phyloP scores from a whole-genome alignment of 2,329 filamentous ascomycete species.

The Alternaria burnsii region DNA sequence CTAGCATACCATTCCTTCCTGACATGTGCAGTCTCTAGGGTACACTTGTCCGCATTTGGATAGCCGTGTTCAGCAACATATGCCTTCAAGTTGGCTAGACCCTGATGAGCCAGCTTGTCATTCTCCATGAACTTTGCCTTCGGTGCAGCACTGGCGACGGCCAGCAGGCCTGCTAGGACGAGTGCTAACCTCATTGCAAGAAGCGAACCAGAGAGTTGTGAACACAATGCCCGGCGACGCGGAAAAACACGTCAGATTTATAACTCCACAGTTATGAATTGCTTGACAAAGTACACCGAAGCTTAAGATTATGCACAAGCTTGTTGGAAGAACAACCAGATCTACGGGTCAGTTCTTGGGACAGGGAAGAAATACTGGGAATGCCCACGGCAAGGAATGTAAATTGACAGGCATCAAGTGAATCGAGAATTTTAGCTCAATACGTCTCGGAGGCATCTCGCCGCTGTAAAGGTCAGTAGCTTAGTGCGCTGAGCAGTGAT shows the following conservation, averaged over 20 bases:
- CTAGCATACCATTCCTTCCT: constrained; percentile 55
- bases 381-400: not conserved
- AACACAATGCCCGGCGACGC: not conserved
- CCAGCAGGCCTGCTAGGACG: not conserved
- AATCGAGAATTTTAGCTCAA: not conserved
- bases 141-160: not conserved
- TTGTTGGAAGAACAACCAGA: not conserved
- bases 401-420: not conserved
- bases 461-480: not conserved
- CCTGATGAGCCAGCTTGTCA: constrained; percentile 46
- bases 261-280: not conserved
- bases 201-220: not conserved
- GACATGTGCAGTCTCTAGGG: constrained; percentile 49
- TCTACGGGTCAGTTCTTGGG: not conserved
- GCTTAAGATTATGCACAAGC: not conserved
- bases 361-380: not conserved
- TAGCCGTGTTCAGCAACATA: constrained; percentile 36
- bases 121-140: constrained; percentile 28
- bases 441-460: not conserved
- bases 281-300: not conserved
- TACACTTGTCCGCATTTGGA: constrained; percentile 41
- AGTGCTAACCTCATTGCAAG: not conserved
- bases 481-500: not conserved
- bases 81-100: constrained; percentile 42
- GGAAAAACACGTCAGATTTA: not conserved